A percentile compares a stretch with the other conserved stretches of the same genome.
phyloP scores from a whole-genome alignment of 2,329 filamentous ascomycete genomes.

The Domatiomyces catenatus region DNA sequence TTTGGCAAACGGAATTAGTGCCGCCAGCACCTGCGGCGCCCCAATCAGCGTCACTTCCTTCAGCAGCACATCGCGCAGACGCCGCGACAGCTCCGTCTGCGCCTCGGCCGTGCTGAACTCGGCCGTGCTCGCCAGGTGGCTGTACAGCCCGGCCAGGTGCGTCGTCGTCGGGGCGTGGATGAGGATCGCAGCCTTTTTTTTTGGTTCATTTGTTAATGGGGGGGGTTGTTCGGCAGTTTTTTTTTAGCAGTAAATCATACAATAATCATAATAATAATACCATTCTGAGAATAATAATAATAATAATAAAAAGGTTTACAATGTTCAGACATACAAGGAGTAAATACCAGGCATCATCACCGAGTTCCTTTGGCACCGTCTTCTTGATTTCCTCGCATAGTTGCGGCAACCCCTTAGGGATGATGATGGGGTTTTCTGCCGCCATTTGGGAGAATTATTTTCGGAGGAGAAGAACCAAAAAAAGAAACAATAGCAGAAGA shows the following conservation, averaged over 20 bases:
- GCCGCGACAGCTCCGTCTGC: constrained; percentile 6
- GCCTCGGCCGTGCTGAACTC: constrained; percentile 6
- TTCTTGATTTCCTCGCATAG: constrained; percentile 18
- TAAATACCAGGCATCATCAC: constrained; percentile 45
- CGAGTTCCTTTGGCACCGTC: constrained; percentile 30
- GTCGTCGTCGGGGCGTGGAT: constrained; percentile 15
- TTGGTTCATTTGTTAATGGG: too few species aligned
- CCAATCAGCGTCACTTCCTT: constrained; percentile 22
- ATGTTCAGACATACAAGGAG: constrained; percentile 22
- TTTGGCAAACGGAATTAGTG: constrained; percentile 19
- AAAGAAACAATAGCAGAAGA: neutral
- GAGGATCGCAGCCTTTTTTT: neutral
- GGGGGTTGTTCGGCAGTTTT: too few species aligned
- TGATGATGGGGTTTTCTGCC: neutral
- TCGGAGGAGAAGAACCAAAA: too few species aligned
- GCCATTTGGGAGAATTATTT: neutral
- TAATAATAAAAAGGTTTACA: constrained; percentile 15
- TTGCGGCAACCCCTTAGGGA: neutral
- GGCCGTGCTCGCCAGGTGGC: constrained; percentile 14
- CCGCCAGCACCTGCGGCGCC: constrained; percentile 20
- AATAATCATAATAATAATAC: neutral
- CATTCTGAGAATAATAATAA: too few species aligned
- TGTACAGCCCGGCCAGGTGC: constrained; percentile 19
- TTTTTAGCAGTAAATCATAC: too few species aligned
- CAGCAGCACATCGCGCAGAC: constrained; percentile 20